These are phyloP conservation scores for Thuidium tamariscinum DNA, from an alignment of 225 moss, liverwort and hornwort species.

Conservation along the genomic window DNA sequence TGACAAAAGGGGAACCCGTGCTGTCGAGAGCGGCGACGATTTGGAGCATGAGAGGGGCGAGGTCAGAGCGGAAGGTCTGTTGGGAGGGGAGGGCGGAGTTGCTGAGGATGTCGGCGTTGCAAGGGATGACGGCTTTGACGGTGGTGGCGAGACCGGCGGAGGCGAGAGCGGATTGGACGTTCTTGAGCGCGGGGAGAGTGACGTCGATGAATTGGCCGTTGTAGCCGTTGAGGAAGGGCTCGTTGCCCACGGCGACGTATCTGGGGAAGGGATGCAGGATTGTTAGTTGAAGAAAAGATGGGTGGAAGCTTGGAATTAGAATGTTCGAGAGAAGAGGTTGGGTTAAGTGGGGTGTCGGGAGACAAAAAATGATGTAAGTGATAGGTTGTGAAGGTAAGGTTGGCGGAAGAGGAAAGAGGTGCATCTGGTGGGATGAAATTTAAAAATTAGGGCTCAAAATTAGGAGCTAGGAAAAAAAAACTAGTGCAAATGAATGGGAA, in stretches of 20 bases:
- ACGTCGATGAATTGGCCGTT: slow-evolving; percentile 27
- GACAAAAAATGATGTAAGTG: background rate
- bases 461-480: too few relatives aligned
- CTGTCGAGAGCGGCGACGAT: slow-evolving; percentile 31
- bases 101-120: slow-evolving; percentile 77
- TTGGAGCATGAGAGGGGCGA: slow-evolving; percentile 37
- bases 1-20: slow-evolving; percentile 62
- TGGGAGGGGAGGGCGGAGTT: slow-evolving; percentile 21
- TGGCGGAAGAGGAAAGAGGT: background rate
- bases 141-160: slow-evolving; percentile 32
- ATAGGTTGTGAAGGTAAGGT: background rate
- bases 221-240: slow-evolving; percentile 78
- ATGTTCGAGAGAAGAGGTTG: background rate
- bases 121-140: slow-evolving; percentile 68
- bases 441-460: background rate
- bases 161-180: slow-evolving; percentile 61
- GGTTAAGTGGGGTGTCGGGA: background rate
- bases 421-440: background rate
- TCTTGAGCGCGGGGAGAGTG: slow-evolving; percentile 55
- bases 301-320: background rate
- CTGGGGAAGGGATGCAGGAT: background rate
- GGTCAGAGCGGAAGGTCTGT: slow-evolving; percentile 50
- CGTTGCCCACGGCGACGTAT: slow-evolving; percentile 79
- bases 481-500: background rate
- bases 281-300: background rate